Conservation (phyloP, 1,139 yeast genomes). For the Pichia sp. region DNA sequence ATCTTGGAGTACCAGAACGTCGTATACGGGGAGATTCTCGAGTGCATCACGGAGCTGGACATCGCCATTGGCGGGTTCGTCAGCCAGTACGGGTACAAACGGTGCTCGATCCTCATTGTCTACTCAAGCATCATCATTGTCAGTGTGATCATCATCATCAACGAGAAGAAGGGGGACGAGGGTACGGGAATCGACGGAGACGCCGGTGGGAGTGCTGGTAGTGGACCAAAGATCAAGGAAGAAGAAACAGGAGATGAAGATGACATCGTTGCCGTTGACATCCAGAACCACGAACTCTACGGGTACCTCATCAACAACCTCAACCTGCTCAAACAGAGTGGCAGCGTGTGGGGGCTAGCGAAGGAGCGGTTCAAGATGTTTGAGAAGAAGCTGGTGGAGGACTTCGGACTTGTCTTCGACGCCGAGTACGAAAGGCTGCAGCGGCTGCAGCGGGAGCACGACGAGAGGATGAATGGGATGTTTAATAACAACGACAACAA, state of each 20-base stretch:
- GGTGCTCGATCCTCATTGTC: slow-evolving; percentile 11
- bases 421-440: too few relatives aligned
- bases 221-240: too few relatives aligned
- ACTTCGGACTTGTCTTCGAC: neutral
- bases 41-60: neutral
- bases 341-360: slow-evolving; percentile 7
- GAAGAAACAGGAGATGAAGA: too few relatives aligned
- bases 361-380: neutral
- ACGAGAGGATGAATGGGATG: too few relatives aligned
- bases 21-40: neutral
- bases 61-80: slow-evolving; percentile 5
- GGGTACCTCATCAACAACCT: neutral
- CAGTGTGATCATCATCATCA: neutral
- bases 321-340: neutral
- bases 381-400: neutral
- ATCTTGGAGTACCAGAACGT: neutral
- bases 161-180: neutral
- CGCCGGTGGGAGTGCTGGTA: too few relatives aligned
- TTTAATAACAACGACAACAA: too few relatives aligned
- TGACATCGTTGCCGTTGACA: too few relatives aligned
- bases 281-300: neutral
- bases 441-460: too few relatives aligned
- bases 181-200: neutral
- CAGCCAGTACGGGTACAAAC: slow-evolving; percentile 7
- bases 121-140: slow-evolving; percentile 10